Base-by-base conservation (phyloP, 805 yeast species). In the Barnettozyma pratensis region DNA sequence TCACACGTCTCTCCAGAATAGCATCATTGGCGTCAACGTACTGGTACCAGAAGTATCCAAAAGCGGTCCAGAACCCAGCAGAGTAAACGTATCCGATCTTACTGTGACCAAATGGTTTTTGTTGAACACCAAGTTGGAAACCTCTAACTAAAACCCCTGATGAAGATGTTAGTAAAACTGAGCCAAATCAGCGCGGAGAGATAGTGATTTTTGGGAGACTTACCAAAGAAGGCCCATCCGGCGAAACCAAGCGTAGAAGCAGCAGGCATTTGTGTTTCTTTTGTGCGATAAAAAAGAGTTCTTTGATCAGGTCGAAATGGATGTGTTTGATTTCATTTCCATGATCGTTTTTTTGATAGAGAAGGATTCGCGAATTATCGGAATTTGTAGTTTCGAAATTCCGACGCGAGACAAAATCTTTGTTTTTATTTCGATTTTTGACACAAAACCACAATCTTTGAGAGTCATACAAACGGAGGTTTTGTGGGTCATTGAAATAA, bases 81-180 rank as follows among this genome's bases (percentile, higher is more conserved):
- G 76, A 72, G 48, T 64, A 67, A 5, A 67, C 65, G 50, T 69
- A 73, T 14, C 75, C 77, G 50, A 65, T 45, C 42, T 73, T 75
- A 45, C 66, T 62, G 49, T 61, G 60, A 5, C 62, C 48, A 49
- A 68, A 56, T 30, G 76, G 73, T 48, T 67, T 68, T 52, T 71
- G 68, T 55, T 71, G 63, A 31, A 74, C 60, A 35, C 77, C 77
- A 49, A 69, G 51, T 57, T 74, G 78, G 54, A 68, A 69, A 4
- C 71, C 73, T 64, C 78, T 72, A 10, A 68, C 74, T 36, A 65
- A 59, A 32, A 68, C 66, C 42, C 77, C 75, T 69, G 10, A 11
- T 5, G 3, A 19, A 19, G 19, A 19, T 19, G 19, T 19, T 19
- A 19, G 19, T 19, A 19, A 19, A 19, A 3, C 19, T 19, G 19